Base-by-base conservation (phyloP, 148 eudicot species). In the Fagopyrum esculentum region DNA sequence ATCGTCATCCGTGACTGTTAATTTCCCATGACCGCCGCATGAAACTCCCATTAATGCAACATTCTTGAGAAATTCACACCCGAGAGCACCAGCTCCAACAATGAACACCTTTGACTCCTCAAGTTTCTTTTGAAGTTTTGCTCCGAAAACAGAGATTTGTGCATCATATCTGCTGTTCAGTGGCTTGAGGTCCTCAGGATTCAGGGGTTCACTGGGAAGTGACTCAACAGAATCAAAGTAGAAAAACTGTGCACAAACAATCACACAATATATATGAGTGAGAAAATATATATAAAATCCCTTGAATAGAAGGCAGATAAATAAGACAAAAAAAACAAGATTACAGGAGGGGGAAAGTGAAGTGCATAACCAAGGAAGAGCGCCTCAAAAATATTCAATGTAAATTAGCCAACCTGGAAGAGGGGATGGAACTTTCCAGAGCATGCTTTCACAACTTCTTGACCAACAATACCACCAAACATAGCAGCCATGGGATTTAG, bases 391-490 rank as follows among this genome's bases (percentile, higher is more conserved):
- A 12, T n/a, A 70, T 11, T 74, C 44, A 5, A 6, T 46, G 10
- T 7, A 16, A 74, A 45, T 44, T 3, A 51, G 81, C 84, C 61
- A 76, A 89, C 93, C 90, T 89, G 93, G 77, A 81, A 82, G 60
- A 89, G 86, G 30, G 93, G 93, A 73, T 89, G 90, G 75, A 89
- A 89, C 78, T 89, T 89, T 72, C 89, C 90, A 55, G 93, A 89
- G 82, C 93, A 89, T 50, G 93, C 93, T 84, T 89, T 89, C 55
- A 89, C 80, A 63, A 87, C 89, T 84, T 89, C 93, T 80, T 89
- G 93, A 49, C 93, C 93, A 79, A 89, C 93, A 85, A 89, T 82
- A 75, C 93, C 93, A 59, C 93, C 93, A 81, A 89, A 89, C 89
- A 87, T 87, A 3, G 93, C 90, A 78, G 90, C 90, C 93, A 89